phyloP scores from a whole-genome alignment of 176 grass and related monocot species.

The Oryza glaberrima region DNA sequence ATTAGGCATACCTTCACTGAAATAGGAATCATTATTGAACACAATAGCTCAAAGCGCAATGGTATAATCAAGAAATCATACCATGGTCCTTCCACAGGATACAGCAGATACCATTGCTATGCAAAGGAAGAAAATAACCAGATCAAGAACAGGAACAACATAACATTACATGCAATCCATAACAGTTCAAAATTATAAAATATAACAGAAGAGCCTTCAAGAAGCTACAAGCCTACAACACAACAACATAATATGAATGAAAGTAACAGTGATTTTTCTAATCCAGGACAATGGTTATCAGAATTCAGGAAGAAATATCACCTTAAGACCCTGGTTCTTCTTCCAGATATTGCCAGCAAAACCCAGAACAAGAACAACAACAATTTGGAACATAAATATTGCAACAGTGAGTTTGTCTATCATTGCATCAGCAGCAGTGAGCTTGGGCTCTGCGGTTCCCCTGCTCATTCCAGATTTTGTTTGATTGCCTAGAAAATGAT shows the following conservation, averaged over 20 bases:
- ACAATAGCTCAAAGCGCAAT: constrained; percentile 86
- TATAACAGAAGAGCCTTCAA: not conserved
- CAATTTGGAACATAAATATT: constrained; percentile 88
- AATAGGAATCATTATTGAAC: constrained; percentile 99
- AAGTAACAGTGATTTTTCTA: constrained; percentile 21
- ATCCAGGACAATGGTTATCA: not conserved
- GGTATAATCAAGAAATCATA: constrained; percentile 87
- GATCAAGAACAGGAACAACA: constrained; percentile 38
- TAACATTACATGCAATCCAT: not conserved
- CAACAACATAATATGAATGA: constrained; percentile 8
- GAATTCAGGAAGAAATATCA: constrained; percentile 39
- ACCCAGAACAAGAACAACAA: constrained; percentile 66
- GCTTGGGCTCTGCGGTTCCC: constrained; percentile 74
- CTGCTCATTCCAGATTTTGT: constrained; percentile 93
- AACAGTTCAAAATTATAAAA: not conserved
- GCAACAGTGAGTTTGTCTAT: constrained; percentile 89
- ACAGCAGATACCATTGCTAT: constrained; percentile 93
- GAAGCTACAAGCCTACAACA: not conserved
- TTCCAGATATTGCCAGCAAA: constrained; percentile 89
- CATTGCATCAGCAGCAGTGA: constrained; percentile 87
- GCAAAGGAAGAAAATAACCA: constrained; percentile 22
- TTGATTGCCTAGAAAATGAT: constrained; percentile 71
- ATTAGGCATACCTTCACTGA: constrained; percentile 81
- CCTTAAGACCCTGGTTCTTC: constrained; percentile 69
- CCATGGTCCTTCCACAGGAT: constrained; percentile 73